Evolutionary conservation across 1,284 basidiomycete species (phyloP).

Genomic region (Fistulina hepatica): DNA sequence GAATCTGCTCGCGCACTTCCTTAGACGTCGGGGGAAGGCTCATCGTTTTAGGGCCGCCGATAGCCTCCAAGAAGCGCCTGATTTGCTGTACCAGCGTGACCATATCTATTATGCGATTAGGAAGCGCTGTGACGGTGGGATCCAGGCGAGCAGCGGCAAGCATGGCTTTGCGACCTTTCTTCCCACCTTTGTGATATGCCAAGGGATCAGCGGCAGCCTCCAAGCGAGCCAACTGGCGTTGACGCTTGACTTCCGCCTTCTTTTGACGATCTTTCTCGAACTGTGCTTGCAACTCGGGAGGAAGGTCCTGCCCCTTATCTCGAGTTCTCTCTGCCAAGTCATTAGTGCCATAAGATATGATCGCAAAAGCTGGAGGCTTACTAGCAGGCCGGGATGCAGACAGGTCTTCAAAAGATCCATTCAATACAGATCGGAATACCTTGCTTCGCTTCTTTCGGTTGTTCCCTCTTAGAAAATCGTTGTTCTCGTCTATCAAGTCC

Average conservation of each 20-base stretch:
- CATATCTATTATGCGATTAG: slow-evolving; percentile 44
- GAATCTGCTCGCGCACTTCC: slow-evolving; percentile 56
- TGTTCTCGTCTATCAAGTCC: slow-evolving; percentile 35
- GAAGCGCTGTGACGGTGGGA: slow-evolving; percentile 31
- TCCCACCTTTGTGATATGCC: slow-evolving; percentile 46
- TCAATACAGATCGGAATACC: slow-evolving; percentile 52
- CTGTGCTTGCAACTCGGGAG: slow-evolving; percentile 53
- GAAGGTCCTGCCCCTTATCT: slow-evolving; percentile 44
- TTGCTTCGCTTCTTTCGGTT: slow-evolving; percentile 44
- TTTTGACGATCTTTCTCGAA: slow-evolving; percentile 76
- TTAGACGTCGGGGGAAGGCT: slow-evolving; percentile 70
- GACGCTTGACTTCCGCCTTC: slow-evolving; percentile 70
- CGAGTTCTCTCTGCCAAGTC: slow-evolving; percentile 40
- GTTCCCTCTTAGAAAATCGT: slow-evolving; percentile 37
- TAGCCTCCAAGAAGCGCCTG: slow-evolving; percentile 51
- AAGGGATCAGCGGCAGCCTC: slow-evolving; percentile 46
- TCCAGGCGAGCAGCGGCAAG: slow-evolving; percentile 40
- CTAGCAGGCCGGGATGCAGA: slow-evolving; percentile 23
- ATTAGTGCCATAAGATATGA: neutral
- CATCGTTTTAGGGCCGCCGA: slow-evolving; percentile 42
- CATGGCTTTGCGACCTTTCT: slow-evolving; percentile 59
- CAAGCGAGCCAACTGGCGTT: slow-evolving; percentile 48
- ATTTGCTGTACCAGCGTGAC: slow-evolving; percentile 57
- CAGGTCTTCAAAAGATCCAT: slow-evolving; percentile 49
- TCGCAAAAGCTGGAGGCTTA: slow-evolving; percentile 15